A percentile compares a stretch with the other conserved stretches of the same genome.
Evolutionary conservation across 106 monocot species (phyloP).

Genomic region (Narthecium ossifragum): DNA sequence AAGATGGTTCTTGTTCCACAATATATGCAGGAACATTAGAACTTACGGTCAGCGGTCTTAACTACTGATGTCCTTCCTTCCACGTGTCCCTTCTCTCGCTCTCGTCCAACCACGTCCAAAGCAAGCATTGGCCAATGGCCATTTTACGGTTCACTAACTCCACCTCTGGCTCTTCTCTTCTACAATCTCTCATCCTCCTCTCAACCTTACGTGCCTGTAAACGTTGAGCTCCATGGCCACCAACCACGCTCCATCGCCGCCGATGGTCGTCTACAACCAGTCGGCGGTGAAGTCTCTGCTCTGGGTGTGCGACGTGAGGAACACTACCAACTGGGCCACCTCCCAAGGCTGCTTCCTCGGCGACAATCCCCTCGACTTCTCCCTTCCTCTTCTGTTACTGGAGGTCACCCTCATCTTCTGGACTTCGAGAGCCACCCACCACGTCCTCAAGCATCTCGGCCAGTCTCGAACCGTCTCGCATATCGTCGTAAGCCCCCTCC

Average conservation of each 20-base stretch:
- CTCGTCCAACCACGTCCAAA: background rate
- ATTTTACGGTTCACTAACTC: background rate
- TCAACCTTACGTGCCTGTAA: background rate
- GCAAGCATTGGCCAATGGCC: too few relatives aligned
- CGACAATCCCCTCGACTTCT: slow-evolving; percentile 20
- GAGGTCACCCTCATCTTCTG: slow-evolving; percentile 18
- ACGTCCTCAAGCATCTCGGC: slow-evolving; percentile 16
- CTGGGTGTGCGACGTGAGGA: slow-evolving; percentile 13
- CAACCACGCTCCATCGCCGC: too few relatives aligned
- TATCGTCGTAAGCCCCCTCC: slow-evolving; percentile 11
- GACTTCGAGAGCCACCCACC: slow-evolving; percentile 10
- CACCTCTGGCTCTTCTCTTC: background rate
- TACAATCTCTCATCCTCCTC: background rate
- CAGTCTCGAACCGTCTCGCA: slow-evolving; percentile 20
- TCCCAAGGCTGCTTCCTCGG: slow-evolving; percentile 28
- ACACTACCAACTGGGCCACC: slow-evolving; percentile 4
- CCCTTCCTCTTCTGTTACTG: slow-evolving; percentile 24
- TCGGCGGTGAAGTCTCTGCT: slow-evolving; percentile 2
- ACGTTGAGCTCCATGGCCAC: background rate
- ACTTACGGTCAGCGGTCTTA: too few relatives aligned
- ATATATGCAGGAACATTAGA: too few relatives aligned
- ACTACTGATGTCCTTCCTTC: too few relatives aligned
- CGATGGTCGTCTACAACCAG: background rate
- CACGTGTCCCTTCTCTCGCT: background rate
- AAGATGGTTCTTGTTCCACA: too few relatives aligned